phyloP scores from a whole-genome alignment of 805 yeast genomes.

The Candida lessepsii region DNA sequence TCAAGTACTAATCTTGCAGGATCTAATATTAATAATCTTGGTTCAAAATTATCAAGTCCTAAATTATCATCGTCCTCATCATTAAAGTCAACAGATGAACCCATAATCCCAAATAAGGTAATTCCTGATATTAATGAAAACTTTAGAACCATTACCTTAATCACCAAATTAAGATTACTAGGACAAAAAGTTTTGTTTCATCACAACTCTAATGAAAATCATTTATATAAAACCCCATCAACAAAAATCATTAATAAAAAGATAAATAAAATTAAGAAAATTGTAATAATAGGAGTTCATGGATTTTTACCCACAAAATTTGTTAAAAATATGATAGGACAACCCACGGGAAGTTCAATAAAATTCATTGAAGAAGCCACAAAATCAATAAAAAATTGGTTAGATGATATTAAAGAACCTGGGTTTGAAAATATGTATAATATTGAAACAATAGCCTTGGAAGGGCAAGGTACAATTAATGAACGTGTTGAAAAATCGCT shows the following conservation, averaged over 20 bases:
- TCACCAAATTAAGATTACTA: constrained; percentile 23
- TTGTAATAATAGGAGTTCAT: constrained; percentile 38
- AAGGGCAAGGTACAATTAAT: constrained; percentile 37
- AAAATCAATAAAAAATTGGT: constrained; percentile 30
- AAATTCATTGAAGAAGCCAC: constrained; percentile 29
- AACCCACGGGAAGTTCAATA: constrained; percentile 35
- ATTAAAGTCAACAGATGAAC: neutral
- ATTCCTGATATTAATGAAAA: constrained; percentile 24
- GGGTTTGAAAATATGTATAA: constrained; percentile 17
- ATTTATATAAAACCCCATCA: constrained; percentile 22
- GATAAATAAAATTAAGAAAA: constrained; percentile 17
- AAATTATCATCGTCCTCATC: constrained; percentile 9
- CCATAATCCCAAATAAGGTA: constrained; percentile 5
- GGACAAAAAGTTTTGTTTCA: constrained; percentile 24
- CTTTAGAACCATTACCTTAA: constrained; percentile 23
- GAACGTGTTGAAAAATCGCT: constrained; percentile 27
- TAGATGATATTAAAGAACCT: constrained; percentile 11
- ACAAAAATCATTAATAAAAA: constrained; percentile 13
- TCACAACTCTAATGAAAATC: constrained; percentile 23
- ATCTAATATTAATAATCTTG: neutral
- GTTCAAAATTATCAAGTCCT: neutral
- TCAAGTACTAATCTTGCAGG: neutral
- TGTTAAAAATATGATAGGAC: constrained; percentile 36
- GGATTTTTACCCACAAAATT: constrained; percentile 41
- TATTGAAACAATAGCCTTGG: constrained; percentile 38